These are phyloP conservation scores for Claviceps africana DNA, from an alignment of 2,329 filamentous ascomycete genomes.

Conservation along the genomic window DNA sequence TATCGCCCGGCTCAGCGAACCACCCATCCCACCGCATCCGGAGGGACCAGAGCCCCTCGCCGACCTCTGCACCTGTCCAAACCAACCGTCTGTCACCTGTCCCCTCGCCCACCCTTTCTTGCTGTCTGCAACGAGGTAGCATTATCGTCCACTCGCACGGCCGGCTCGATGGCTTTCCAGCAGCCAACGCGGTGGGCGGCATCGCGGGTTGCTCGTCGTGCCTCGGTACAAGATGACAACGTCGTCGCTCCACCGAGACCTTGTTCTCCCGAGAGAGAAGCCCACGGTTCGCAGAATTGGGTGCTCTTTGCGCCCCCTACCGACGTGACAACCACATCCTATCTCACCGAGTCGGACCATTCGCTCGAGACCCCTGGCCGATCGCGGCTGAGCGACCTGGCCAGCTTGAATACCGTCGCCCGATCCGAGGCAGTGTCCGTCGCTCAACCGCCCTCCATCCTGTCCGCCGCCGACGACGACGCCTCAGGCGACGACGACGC, in stretches of 20 bases:
- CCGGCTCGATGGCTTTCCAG: slow-evolving; percentile 40
- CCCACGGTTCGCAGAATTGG: slow-evolving; percentile 82
- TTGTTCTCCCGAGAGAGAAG: slow-evolving; percentile 17
- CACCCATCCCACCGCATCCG: background rate
- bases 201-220: slow-evolving; percentile 32
- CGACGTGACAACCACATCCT: slow-evolving; percentile 47
- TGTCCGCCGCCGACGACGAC: slow-evolving; percentile 23
- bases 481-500: slow-evolving; percentile 54
- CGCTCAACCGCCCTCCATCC: slow-evolving; percentile 23
- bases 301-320: slow-evolving; percentile 77
- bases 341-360: slow-evolving; percentile 53
- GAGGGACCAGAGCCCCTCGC: background rate
- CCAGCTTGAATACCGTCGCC: slow-evolving; percentile 57
- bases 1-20: slow-evolving; percentile 1
- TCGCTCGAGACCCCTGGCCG: slow-evolving; percentile 51
- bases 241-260: slow-evolving; percentile 11
- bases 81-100: background rate
- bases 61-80: background rate
- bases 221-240: slow-evolving; percentile 24
- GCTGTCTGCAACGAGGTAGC: too few relatives aligned
- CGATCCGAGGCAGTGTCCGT: slow-evolving; percentile 41
- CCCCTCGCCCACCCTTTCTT: background rate
- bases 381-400: slow-evolving; percentile 67
- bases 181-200: slow-evolving; percentile 40
- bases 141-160: background rate